These are phyloP conservation scores for Lolium multiflorum DNA, from an alignment of 176 grass and related monocot species.

Conservation along the genomic window DNA sequence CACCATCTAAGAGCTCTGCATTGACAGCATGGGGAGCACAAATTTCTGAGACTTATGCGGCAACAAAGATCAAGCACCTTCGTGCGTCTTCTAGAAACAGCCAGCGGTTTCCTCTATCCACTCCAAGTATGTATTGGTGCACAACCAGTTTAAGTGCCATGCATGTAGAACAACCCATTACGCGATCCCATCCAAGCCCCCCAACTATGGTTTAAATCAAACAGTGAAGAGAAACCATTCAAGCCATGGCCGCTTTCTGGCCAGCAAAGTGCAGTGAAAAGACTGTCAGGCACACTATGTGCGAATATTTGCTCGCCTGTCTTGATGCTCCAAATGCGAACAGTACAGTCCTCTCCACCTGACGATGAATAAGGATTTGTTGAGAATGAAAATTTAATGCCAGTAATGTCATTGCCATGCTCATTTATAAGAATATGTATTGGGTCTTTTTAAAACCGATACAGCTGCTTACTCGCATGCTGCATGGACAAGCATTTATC, in stretches of 20 bases:
- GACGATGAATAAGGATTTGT: slow-evolving; percentile 32
- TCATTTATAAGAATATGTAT: not conserved
- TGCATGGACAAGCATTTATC: slow-evolving; percentile 23
- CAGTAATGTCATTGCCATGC: not conserved
- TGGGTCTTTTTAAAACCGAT: not conserved
- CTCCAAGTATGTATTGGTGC: slow-evolving; percentile 11
- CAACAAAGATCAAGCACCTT: slow-evolving; percentile 10
- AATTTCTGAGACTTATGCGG: not conserved
- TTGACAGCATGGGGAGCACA: not conserved
- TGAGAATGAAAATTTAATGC: slow-evolving; percentile 29
- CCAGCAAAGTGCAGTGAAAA: slow-evolving; percentile 73
- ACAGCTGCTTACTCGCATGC: not conserved
- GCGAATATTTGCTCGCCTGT: slow-evolving; percentile 80
- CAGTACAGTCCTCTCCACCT: slow-evolving; percentile 79
- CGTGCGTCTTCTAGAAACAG: slow-evolving; percentile 5
- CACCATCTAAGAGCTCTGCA: not conserved
- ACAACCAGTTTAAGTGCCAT: slow-evolving; percentile 56
- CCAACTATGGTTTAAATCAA: slow-evolving; percentile 65
- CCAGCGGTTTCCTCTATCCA: not conserved
- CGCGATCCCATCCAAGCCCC: slow-evolving; percentile 89
- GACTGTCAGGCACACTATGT: slow-evolving; percentile 39
- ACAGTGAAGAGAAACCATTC: slow-evolving; percentile 39
- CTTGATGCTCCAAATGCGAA: slow-evolving; percentile 91
- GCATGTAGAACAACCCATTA: slow-evolving; percentile 80
- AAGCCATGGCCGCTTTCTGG: slow-evolving; percentile 43